These are phyloP conservation scores for Toxoplasma gondii DNA, from an alignment of 169 alveolate species.

Conservation along the genomic window DNA sequence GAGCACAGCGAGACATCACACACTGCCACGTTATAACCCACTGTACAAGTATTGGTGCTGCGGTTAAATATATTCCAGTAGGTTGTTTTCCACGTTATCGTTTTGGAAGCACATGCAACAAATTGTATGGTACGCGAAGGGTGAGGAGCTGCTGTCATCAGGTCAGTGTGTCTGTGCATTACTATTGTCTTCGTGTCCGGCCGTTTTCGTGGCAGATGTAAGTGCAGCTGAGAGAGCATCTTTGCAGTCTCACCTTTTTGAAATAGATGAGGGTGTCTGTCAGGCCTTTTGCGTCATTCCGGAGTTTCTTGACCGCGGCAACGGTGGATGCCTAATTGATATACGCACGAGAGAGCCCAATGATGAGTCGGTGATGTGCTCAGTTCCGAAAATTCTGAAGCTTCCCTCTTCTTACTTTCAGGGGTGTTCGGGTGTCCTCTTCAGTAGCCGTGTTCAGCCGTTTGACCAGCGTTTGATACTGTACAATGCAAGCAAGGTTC, in stretches of 20 bases:
- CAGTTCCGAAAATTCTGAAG: background rate
- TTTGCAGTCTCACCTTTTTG: background rate
- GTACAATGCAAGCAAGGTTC: conserved; percentile 33
- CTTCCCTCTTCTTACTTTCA: background rate
- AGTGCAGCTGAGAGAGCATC: no score
- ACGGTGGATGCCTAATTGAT: background rate
- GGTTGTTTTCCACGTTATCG: no score
- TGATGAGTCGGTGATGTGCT: background rate
- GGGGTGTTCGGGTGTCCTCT: background rate
- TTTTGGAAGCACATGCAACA: no score
- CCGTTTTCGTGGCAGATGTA: no score
- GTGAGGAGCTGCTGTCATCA: background rate
- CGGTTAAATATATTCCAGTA: no score
- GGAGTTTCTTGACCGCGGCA: conserved; percentile 28
- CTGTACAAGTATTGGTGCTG: no score
- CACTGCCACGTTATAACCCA: no score
- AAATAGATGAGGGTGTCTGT: background rate
- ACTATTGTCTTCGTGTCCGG: no score
- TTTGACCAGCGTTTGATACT: conserved; percentile 13
- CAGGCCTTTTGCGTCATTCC: conserved; percentile 15
- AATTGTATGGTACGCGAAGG: background rate
- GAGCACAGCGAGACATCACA: background rate
- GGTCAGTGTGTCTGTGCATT: background rate
- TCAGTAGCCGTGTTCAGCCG: conserved; percentile 5
- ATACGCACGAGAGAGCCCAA: background rate